Evolutionary conservation across 2,329 filamentous ascomycete species (phyloP), one percentile per base, ranked within the genome.

Genomic region (Elsinoe arachidis): DNA sequence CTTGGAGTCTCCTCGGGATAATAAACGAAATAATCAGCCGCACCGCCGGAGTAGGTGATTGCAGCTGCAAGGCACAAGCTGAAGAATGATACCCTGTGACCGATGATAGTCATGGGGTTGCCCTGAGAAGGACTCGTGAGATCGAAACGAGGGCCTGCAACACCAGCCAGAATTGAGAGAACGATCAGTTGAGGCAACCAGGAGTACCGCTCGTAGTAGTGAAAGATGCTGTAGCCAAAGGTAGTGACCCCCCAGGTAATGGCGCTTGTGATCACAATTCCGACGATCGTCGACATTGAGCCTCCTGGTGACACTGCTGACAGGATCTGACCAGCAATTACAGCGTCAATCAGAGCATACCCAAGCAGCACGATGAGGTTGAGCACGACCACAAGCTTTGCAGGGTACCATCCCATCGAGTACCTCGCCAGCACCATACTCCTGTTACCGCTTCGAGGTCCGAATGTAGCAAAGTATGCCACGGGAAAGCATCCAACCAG

Each of bases 1-100:
- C 75, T 70, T 14, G 78, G 75, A 11, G 80, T 75, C 61, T 73
- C 68, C 60, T 79, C 73, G 0, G 81, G 78, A 66, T 82, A 85
- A 69, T 86, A 87, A 56, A 86, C 82, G 62, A 86, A 85, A 66
- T 82, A 86, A 66, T 87, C 84, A 0, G 81, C 81, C n/a, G 80
- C 82, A 1, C 78, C 77, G 3, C 81, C 80, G 1, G 80, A 74
- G 66, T 85, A 88, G 1, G 82, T 84, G 55, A 86, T 79, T 6
- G 81, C 81, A 1, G 80, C 80, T 19, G 83, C 83, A 11, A 87
- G 74, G 62, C 81, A 86, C 47, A 89, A 74, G 10, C 81, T 85
- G 69, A 90, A 86, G 69, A 87, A 90, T 3, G 83, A 85, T 33
- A 89, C 72, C 2, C 80, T 73, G 60, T 81, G 80, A 19, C 80